These are phyloP conservation scores for Candida vaughaniae DNA, from an alignment of 805 yeast species.

Conservation along the genomic window DNA sequence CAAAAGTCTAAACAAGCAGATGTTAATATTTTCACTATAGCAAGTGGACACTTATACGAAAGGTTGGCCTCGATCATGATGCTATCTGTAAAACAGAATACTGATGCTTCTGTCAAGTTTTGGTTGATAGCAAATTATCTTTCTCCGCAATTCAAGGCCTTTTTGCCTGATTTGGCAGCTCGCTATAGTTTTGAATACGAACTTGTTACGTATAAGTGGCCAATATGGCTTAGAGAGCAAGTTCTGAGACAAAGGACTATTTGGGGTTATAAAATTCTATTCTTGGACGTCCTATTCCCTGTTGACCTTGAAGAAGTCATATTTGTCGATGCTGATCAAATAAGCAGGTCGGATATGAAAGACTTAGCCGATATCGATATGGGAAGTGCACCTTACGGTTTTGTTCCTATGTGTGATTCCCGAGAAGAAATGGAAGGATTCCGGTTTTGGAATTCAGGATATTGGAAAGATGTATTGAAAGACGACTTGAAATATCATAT, in stretches of 20 bases:
- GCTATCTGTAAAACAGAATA: slow-evolving; percentile 69
- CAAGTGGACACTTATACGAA: slow-evolving; percentile 81
- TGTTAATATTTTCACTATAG: slow-evolving; percentile 77
- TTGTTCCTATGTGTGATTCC: slow-evolving; percentile 83
- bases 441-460: slow-evolving; percentile 91
- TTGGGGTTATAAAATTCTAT: slow-evolving; percentile 87
- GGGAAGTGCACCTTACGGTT: slow-evolving; percentile 83
- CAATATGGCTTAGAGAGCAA: slow-evolving; percentile 81
- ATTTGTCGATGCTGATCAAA: slow-evolving; percentile 85
- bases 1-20: neutral
- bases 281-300: slow-evolving; percentile 86
- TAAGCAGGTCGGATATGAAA: slow-evolving; percentile 70
- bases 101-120: slow-evolving; percentile 62
- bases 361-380: slow-evolving; percentile 69
- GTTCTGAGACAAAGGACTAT: slow-evolving; percentile 73
- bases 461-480: slow-evolving; percentile 70
- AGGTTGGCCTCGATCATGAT: slow-evolving; percentile 76
- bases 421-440: slow-evolving; percentile 78
- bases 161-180: slow-evolving; percentile 58
- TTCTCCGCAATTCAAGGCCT: slow-evolving; percentile 64
- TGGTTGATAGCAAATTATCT: slow-evolving; percentile 85
- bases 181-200: slow-evolving; percentile 68
- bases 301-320: slow-evolving; percentile 69
- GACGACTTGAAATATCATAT: slow-evolving; percentile 69
- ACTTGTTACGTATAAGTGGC: slow-evolving; percentile 88